Base-by-base conservation (phyloP, 805 yeast genomes). In the Metschnikowia aberdeeniae region DNA sequence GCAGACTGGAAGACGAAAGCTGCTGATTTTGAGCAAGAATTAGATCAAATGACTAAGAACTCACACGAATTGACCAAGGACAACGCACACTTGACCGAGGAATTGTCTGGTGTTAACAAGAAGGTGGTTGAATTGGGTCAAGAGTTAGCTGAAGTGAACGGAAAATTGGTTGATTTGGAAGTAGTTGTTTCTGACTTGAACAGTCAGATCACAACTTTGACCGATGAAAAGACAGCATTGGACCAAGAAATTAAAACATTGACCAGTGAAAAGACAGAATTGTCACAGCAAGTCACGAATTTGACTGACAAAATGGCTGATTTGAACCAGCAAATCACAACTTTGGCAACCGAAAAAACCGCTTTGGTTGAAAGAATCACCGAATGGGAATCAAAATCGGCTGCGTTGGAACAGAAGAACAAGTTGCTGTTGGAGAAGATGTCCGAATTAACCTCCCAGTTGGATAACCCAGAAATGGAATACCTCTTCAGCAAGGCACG, bases 401-500 rank as follows among this genome's bases (percentile, higher is more conserved):
- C 33, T 8, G 28, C n/a, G 7, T 29, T 37, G 40, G 36, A 34
- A 26, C 6, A 24, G 4, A 14, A 31, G 34, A 31, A 31, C 17
- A 17, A 17, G 10, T 6, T 4, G 7, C 5, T 31, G 34, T 5
- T 13, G 10, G 17, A 31, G 20, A 26, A 20, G n/a, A 19, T 34
- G 19, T 20, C 28, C n/a, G 17, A 26, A 36, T 13, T 36, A 6
- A 13, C 27, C 4, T 40, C 32, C n/a, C 24, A 32, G 12, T 17
- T 40, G 27, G 27, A 40, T 12, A 33, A 27, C 8, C 43, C 36
- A 6, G n/a, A 6, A 7, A 11, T 12, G n/a, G 20, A 36, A 5
- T 36, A 36, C n/a, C 40, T 36, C 12, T 11, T 19, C 5, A 10
- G 4, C 1, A 44, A 47, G 36, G 43, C 51, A 4, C 13, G 12